phyloP scores from a whole-genome alignment of 2,329 filamentous ascomycete genomes.

The Fusarium nematophilum region DNA sequence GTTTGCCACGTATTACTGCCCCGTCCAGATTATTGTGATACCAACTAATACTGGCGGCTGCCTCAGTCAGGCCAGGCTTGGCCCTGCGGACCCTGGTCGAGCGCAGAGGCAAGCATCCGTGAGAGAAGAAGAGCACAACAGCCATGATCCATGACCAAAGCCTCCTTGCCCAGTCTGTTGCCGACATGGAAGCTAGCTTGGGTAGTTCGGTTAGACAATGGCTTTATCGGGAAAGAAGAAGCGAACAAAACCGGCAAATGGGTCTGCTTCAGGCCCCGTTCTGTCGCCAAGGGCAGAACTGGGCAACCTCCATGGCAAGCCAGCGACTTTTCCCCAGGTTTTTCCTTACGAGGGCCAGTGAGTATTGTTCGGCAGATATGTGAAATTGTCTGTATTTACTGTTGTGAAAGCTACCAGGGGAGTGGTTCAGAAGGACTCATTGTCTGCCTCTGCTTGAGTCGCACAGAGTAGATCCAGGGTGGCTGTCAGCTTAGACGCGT shows the following conservation, averaged over 20 bases:
- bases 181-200: constrained; percentile 17
- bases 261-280: constrained; percentile 21
- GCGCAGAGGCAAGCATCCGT: constrained; percentile 35
- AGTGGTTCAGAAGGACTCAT: not conserved
- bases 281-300: constrained; percentile 22
- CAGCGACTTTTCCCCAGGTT: constrained; percentile 11
- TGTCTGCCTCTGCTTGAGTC: not conserved
- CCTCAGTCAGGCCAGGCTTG: constrained; percentile 5
- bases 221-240: constrained; percentile 54
- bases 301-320: constrained; percentile 8
- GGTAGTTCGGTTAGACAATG: constrained; percentile 36
- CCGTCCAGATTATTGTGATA: constrained; percentile 10
- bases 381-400: not conserved
- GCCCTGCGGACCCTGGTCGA: constrained; percentile 18
- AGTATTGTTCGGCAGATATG: not conserved
- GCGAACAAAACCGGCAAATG: constrained; percentile 52
- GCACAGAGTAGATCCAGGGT: not conserved
- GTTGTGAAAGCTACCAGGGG: not conserved
- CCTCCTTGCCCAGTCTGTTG: constrained; percentile 21
- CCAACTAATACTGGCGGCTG: not conserved
- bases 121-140: constrained; percentile 29
- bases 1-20: constrained; percentile 32
- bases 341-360: not conserved
- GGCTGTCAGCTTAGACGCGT: not conserved
- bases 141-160: constrained; percentile 21